A percentile compares a stretch with the other conserved stretches of the same genome.
Evolutionary conservation across 495 filamentous ascomycete species (phyloP).

Genomic region (Daldinia vernicosa): DNA sequence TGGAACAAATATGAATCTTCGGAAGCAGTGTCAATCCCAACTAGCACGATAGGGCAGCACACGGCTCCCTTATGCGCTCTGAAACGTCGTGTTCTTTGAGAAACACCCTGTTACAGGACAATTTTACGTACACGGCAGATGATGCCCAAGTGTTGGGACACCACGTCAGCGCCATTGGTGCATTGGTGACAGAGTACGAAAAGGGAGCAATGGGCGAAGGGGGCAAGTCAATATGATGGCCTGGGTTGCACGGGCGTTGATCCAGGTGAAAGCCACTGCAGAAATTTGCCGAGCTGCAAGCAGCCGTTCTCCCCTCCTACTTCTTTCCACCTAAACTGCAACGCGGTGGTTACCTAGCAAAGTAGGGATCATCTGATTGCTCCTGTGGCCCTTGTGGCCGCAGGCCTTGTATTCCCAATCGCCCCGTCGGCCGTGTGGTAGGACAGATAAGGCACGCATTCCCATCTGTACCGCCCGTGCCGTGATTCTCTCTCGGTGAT

Average conservation of each 20-base stretch:
- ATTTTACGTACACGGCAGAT: neutral
- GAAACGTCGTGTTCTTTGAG: neutral
- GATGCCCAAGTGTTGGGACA: slow-evolving; percentile 9
- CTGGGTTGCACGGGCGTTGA: slow-evolving; percentile 4
- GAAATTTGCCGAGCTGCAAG: slow-evolving; percentile 31
- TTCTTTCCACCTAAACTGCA: slow-evolving; percentile 5
- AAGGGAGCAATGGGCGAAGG: neutral
- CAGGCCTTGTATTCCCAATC: slow-evolving; percentile 27
- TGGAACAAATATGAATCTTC: slow-evolving; percentile 19
- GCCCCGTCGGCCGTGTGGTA: neutral
- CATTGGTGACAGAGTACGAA: slow-evolving; percentile 3
- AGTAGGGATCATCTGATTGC: slow-evolving; percentile 32
- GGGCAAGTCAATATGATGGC: neutral
- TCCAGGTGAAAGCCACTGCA: slow-evolving; percentile 14
- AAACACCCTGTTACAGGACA: neutral
- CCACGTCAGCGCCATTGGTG: slow-evolving; percentile 13
- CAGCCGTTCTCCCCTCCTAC: slow-evolving; percentile 14
- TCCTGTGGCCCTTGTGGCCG: slow-evolving; percentile 11
- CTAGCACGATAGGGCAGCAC: neutral
- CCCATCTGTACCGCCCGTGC: slow-evolving; percentile 8
- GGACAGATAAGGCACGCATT: slow-evolving; percentile 25
- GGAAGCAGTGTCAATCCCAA: slow-evolving; percentile 15
- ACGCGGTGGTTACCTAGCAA: slow-evolving; percentile 14
- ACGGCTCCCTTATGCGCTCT: neutral
- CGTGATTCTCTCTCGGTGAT: slow-evolving; percentile 36